Percentiles rank a stretch among this genome's conserved stretches.
Conservation (phyloP, 1,139 yeast genomes). For the Meyerozyma sp. region DNA sequence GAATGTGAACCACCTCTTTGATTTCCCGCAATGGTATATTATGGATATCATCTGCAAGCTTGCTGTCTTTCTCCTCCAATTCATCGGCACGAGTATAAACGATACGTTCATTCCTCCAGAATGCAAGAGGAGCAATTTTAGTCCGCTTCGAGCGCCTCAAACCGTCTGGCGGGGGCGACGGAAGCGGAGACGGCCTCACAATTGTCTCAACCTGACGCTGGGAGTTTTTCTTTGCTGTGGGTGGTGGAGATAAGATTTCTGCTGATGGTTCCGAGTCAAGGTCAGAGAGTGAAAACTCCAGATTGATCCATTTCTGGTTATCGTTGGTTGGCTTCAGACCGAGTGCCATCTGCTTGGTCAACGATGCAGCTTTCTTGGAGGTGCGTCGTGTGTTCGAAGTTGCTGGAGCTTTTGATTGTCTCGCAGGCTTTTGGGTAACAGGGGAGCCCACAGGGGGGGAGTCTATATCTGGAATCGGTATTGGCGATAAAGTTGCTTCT, state of each 20-base stretch:
- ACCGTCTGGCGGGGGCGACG: conserved; percentile 45
- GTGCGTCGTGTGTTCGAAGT: not conserved
- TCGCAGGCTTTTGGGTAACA: not conserved
- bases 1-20: conserved; percentile 51
- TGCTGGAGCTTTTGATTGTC: not conserved
- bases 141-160: conserved; percentile 54
- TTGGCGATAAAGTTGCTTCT: not conserved
- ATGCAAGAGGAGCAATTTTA: conserved; percentile 69
- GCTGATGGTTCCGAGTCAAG: not conserved
- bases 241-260: conserved; percentile 17
- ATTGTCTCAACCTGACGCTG: conserved; percentile 4
- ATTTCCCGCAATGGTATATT: conserved; percentile 53
- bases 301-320: not conserved
- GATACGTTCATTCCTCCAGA: conserved; percentile 79
- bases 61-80: conserved; percentile 26
- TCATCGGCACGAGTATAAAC: conserved; percentile 51
- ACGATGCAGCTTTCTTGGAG: not conserved
- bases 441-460: not conserved
- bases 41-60: conserved; percentile 28
- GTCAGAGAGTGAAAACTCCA: not conserved
- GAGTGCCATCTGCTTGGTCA: conserved; percentile 1
- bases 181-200: conserved; percentile 30
- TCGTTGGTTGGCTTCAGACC: not conserved
- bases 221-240: conserved; percentile 9
- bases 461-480: not conserved